Evolutionary conservation across 2,329 filamentous ascomycete genomes (phyloP), one percentile per base, ranked within the genome.

Genomic region (Curvularia eragrostidis): DNA sequence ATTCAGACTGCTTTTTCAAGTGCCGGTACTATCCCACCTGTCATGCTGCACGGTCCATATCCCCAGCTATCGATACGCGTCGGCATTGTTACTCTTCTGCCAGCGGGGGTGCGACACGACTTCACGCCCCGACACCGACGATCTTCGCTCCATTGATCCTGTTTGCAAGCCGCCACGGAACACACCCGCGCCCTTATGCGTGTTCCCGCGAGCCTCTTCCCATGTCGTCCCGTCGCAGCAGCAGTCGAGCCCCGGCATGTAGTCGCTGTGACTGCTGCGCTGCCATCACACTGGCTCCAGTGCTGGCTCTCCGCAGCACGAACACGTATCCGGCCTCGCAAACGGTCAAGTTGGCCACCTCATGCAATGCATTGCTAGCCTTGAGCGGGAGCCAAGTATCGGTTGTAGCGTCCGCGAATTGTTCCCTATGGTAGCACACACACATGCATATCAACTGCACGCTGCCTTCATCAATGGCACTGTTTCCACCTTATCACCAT

Each of bases 251-350:
- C 36, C 24, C 8, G 15, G 18, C 30, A 21, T 39, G 43, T 38
- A 19, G 38, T 34, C 43, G 43, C 42, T n/a, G 24, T 28, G 24
- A 9, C 12, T 30, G 42, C 43, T 30, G 43, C 39, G 39, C 10
- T 10, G 18, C 13, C 32, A 39, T 43, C 7, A 44, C 30, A 36
- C 34, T 30, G 30, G 39, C 42, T 28, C 28, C 42, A 28, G 30
- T 52, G 36, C 41, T 54, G 54, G 50, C 52, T 41, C 18, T 52
- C 32, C 49, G 52, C 55, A 59, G 32, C 44, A 52, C 48, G 51
- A 54, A 62, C 61, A 65, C 58, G 64, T 64, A 59, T 50, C 49
- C 48, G 43, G 38, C 28, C 30, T 43, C 21, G 39, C 51, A 48
- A 58, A 54, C 49, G 47, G 53, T 41, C 32, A 52, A 38, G 32